These are phyloP conservation scores for Onygena corvina DNA, from an alignment of 2,329 filamentous ascomycete species.

Conservation along the genomic window DNA sequence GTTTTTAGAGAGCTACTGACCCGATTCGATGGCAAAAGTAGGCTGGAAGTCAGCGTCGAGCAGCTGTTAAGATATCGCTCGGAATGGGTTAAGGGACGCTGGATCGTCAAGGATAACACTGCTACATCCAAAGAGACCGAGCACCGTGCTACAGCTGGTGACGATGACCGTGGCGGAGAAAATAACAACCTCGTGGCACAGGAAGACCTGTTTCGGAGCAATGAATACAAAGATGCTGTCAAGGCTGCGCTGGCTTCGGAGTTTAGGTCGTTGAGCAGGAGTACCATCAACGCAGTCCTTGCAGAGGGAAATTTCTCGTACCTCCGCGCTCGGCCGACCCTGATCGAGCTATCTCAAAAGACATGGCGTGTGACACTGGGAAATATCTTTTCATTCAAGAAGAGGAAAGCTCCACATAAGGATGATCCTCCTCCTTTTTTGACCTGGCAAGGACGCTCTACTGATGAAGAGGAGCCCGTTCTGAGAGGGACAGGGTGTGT, in stretches of 20 bases:
- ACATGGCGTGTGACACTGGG: slow-evolving; percentile 37
- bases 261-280: slow-evolving; percentile 34
- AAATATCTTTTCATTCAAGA: slow-evolving; percentile 33
- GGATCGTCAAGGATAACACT: slow-evolving; percentile 27
- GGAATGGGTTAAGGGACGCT: slow-evolving; percentile 37
- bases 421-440: slow-evolving; percentile 29
- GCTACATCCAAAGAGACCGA: slow-evolving; percentile 8
- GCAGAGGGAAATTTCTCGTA: slow-evolving; percentile 40
- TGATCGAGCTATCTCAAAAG: slow-evolving; percentile 33
- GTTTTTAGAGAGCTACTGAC: slow-evolving; percentile 38
- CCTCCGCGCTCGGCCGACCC: slow-evolving; percentile 30
- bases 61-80: slow-evolving; percentile 36
- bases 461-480: slow-evolving; percentile 23
- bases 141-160: slow-evolving; percentile 4
- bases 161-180: slow-evolving; percentile 6
- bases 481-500: slow-evolving; percentile 33
- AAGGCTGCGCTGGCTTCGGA: slow-evolving; percentile 31
- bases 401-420: slow-evolving; percentile 30
- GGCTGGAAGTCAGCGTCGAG: slow-evolving; percentile 37
- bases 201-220: slow-evolving; percentile 35
- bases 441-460: slow-evolving; percentile 26
- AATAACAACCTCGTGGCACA: slow-evolving; percentile 23
- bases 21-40: slow-evolving; percentile 37
- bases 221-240: slow-evolving; percentile 34
- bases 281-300: slow-evolving; percentile 36